phyloP scores from a whole-genome alignment of 176 grass and related monocot species.

The Thalia dealbata region DNA sequence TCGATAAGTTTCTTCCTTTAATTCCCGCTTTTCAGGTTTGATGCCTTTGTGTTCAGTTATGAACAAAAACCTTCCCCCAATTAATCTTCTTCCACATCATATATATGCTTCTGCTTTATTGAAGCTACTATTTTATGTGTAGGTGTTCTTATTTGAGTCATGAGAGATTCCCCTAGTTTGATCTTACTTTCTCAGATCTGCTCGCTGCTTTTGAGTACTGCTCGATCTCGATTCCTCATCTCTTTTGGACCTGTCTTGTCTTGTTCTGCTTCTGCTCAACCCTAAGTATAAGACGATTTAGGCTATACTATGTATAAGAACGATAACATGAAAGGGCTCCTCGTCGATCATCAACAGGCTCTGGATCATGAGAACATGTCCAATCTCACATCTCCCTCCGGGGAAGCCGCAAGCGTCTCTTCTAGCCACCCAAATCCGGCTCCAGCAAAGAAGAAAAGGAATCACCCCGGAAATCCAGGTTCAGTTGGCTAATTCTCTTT shows the following conservation, averaged over 20 bases:
- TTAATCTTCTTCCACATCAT: no score
- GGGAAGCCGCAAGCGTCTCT: conserved; percentile 61
- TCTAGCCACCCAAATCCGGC: conserved; percentile 39
- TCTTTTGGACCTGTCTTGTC: no score
- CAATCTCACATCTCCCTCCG: conserved; percentile 81
- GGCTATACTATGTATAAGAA: no score
- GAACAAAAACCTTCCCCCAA: no score
- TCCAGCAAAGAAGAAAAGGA: conserved; percentile 85
- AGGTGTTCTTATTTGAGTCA: neutral
- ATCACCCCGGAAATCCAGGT: conserved; percentile 91
- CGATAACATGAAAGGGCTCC: conserved; percentile 32
- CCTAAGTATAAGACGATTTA: no score
- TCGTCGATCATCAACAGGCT: conserved; percentile 48
- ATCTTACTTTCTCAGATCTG: neutral
- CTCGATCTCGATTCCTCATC: no score
- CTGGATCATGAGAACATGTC: conserved; percentile 87
- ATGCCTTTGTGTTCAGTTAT: neutral
- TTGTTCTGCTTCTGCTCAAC: no score
- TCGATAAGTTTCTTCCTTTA: no score
- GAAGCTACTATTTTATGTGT: neutral
- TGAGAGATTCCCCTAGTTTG: neutral
- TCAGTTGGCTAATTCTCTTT: no score
- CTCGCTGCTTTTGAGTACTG: no score
- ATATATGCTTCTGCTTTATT: no score
- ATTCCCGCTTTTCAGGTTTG: neutral